Conservation (phyloP, 2,329 filamentous ascomycete genomes). For the Fusarium sp. region DNA sequence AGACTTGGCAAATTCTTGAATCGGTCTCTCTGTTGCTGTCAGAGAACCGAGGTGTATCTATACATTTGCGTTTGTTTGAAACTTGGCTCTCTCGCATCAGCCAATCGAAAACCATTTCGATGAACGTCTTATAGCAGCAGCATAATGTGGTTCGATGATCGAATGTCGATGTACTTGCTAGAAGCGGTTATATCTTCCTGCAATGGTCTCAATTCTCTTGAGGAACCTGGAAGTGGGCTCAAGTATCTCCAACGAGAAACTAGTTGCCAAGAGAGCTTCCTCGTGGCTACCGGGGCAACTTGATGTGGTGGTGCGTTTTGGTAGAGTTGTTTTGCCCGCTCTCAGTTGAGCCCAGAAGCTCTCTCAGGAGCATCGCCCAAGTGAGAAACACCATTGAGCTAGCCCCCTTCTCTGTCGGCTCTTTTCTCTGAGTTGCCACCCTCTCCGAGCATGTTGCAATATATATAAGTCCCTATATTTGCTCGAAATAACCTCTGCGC, state of each 20-base stretch:
- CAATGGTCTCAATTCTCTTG: not conserved
- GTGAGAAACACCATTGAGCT: not conserved
- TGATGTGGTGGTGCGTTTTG: too few species aligned
- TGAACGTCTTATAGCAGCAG: not conserved
- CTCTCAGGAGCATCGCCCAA: not conserved
- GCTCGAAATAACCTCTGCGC: too few species aligned
- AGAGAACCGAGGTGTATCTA: not conserved
- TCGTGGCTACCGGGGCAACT: too few species aligned
- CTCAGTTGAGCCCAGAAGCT: not conserved
- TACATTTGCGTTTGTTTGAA: not conserved
- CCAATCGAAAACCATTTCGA: not conserved
- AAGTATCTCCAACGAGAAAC: not conserved
- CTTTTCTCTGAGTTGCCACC: not conserved
- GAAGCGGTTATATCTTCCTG: not conserved
- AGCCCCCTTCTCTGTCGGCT: not conserved
- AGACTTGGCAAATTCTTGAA: not conserved
- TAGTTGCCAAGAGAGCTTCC: not conserved
- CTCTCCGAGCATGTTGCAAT: not conserved
- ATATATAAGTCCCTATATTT: not conserved
- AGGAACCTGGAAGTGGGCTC: not conserved
- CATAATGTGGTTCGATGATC: not conserved
- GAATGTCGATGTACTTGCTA: not conserved
- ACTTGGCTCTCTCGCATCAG: not conserved
- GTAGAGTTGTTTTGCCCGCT: not conserved
- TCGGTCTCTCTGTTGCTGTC: not conserved